Evolutionary conservation across 345 rosid genomes (phyloP).

Genomic region (Eutrema japonicum): DNA sequence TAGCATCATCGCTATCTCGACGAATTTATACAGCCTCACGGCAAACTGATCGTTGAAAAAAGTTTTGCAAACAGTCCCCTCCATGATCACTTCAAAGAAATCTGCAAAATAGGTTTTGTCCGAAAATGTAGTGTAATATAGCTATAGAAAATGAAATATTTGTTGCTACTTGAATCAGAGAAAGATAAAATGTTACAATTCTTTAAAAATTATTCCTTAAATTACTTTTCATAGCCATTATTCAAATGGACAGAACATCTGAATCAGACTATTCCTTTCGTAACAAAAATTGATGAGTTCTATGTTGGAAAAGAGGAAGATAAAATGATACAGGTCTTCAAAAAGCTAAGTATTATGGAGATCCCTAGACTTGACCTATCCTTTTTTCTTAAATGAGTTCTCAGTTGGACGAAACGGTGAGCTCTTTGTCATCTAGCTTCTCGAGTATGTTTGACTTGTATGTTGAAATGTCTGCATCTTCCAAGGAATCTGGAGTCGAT

Average conservation of each 20-base stretch:
- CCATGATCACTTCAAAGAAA: slow-evolving; percentile 38
- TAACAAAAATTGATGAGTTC: slow-evolving; percentile 22
- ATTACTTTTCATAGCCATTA: neutral
- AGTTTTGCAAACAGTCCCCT: slow-evolving; percentile 39
- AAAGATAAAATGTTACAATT: slow-evolving; percentile 11
- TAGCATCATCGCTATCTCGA: slow-evolving; percentile 50
- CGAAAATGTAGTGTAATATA: too few species aligned
- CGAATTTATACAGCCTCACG: slow-evolving; percentile 41
- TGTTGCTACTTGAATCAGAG: slow-evolving; percentile 29
- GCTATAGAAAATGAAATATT: neutral
- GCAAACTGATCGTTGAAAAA: slow-evolving; percentile 8
- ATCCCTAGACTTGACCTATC: slow-evolving; percentile 17
- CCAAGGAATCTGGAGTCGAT: slow-evolving; percentile 58
- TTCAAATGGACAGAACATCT: too few species aligned
- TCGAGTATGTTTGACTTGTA: slow-evolving; percentile 64
- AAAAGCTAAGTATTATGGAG: slow-evolving; percentile 10
- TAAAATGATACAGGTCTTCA: slow-evolving; percentile 1
- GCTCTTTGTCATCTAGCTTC: slow-evolving; percentile 63
- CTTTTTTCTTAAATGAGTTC: neutral
- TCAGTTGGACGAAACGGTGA: slow-evolving; percentile 38
- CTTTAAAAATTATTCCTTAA: slow-evolving; percentile 9
- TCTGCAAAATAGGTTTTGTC: slow-evolving; percentile 10
- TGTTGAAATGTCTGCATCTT: slow-evolving; percentile 59
- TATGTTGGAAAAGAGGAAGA: slow-evolving; percentile 16
- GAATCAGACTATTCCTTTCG: slow-evolving; percentile 2